Percentiles rank a stretch among this genome's conserved stretches.
phyloP scores from a whole-genome alignment of 306 rosid species.

The Corylus heterophylla region DNA sequence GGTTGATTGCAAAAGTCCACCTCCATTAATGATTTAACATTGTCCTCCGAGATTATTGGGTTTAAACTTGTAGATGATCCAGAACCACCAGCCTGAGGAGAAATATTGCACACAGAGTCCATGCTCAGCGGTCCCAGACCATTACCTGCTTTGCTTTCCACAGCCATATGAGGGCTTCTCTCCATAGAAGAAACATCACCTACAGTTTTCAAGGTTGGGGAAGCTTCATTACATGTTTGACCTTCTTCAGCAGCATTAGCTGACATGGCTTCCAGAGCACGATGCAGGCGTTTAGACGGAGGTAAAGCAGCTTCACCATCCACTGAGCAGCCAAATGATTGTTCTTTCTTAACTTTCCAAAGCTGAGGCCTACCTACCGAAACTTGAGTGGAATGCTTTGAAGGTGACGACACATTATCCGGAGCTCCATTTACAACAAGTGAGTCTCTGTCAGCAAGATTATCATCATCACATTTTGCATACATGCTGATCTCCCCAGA shows the following conservation, averaged over 20 bases:
- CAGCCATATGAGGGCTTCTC: conserved; percentile 27
- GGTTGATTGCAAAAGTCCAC: conserved; percentile 31
- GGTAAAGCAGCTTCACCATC: conserved; percentile 93
- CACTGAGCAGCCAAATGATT: conserved; percentile 57
- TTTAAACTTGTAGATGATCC: conserved; percentile 37
- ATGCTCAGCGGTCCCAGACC: conserved; percentile 27
- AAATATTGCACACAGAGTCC: conserved; percentile 33
- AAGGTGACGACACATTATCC: conserved; percentile 47
- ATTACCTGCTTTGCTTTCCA: conserved; percentile 37
- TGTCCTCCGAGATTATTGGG: conserved; percentile 36
- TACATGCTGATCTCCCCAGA: conserved; percentile 35
- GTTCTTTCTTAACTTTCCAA: conserved; percentile 60
- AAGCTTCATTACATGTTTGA: conserved; percentile 42
- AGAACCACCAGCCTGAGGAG: conserved; percentile 32
- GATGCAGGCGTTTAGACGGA: conserved; percentile 94
- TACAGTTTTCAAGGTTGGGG: conserved; percentile 38
- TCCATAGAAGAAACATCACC: conserved; percentile 36
- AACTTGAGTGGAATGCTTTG: conserved; percentile 40
- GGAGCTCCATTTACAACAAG: conserved; percentile 37
- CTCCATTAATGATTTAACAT: conserved; percentile 28
- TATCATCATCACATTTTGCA: conserved; percentile 44
- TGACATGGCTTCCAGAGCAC: conserved; percentile 98
- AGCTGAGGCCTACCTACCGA: conserved; percentile 44
- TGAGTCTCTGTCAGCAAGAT: conserved; percentile 45
- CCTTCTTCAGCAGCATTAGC: conserved; percentile 87